Evolutionary conservation across 257 asterid genomes (phyloP), one percentile per base, ranked within the genome.

Genomic region (Ballota nigra): DNA sequence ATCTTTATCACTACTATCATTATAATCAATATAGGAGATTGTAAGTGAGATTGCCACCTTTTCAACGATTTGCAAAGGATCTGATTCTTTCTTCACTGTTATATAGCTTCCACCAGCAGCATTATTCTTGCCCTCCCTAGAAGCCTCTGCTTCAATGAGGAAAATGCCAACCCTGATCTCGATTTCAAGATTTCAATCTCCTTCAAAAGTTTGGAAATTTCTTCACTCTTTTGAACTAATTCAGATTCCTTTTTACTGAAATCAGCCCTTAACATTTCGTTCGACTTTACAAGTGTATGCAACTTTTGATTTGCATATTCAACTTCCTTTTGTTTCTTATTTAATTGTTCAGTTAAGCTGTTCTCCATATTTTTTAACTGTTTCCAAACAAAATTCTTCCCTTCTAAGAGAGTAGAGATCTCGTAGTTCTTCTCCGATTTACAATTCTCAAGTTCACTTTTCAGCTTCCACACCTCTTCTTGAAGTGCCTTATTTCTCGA

Each of bases 371-470:
- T 66, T 15, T 77, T 79, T 19, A 71, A 88, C 79, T 91, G 98
- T 81, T 94, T 86, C 99, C 99, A 94, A 24, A 86, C 73, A 63
- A 91, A 94, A 2, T 73, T 80, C 76, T 89, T 91, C 85, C 89
- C 98, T 31, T 83, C 76, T 79, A 85, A 55, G 65, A 89, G 86
- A 66, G 85, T 80, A 49, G 86, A 77, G 26, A 87, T 73, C 80
- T 89, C 97, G 0, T 80, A 40, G 47, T 62, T 68, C 43, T 87
- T 88, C 65, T 89, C 89, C 31, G 59, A 55, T 13, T 71, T 72
- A 66, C 67, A 81, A 74, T 66, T 81, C 83, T 78, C 86, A 34
- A 84, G 59, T 82, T 86, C 97, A 77, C 67, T 69, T 75, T 83
- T 80, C 69, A 85, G 83, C 85, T 75, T 86, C 75, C 62, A 70